Evolutionary conservation across 306 rosid species (phyloP).

Genomic region (Quercus bicolor): DNA sequence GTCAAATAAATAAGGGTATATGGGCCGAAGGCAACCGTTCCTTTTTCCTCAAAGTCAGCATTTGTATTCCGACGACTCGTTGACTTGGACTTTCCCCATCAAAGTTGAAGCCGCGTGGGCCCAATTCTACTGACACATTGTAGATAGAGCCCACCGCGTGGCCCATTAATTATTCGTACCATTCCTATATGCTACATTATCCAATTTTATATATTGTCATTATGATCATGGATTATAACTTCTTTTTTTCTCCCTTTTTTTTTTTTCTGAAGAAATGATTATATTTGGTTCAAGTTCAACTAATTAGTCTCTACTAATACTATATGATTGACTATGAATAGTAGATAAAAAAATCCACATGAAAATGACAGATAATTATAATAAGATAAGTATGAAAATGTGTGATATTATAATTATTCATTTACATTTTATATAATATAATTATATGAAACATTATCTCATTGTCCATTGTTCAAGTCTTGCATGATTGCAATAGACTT

Average conservation of each 20-base stretch:
- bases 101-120: not conserved
- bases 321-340: too few species aligned
- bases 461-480: not conserved
- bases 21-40: not conserved
- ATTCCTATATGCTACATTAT: too few species aligned
- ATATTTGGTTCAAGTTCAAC: too few species aligned
- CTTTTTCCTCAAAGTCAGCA: not conserved
- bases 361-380: not conserved
- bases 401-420: not conserved
- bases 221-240: not conserved
- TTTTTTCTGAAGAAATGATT: too few species aligned
- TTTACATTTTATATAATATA: not conserved
- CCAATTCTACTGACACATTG: not conserved
- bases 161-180: too few species aligned
- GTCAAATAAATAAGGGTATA: too few species aligned
- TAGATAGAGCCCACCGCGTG: too few species aligned
- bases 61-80: not conserved
- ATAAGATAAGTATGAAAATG: too few species aligned
- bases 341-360: fast-evolving
- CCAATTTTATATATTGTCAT: not conserved
- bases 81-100: not conserved
- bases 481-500: not conserved
- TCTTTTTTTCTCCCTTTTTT: too few species aligned
- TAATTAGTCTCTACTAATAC: too few species aligned
- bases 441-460: not conserved